Evolutionary conservation across 306 rosid species (phyloP), one percentile per base, ranked within the genome.

Genomic region (Lupinus albus): DNA sequence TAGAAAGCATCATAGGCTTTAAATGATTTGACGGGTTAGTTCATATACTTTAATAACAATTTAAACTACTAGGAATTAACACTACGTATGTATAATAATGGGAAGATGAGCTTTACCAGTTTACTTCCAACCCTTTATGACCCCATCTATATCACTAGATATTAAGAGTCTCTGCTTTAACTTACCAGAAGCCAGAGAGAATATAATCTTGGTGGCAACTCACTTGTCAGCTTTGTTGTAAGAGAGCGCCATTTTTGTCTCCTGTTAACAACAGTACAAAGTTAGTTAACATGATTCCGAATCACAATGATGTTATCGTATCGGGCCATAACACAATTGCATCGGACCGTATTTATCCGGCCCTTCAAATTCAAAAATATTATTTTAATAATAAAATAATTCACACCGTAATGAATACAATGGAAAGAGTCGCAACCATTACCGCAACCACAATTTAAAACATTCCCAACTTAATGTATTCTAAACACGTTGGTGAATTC

Each of bases 41-140:
- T 75, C 64, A 67, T 60, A 78, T 32, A 35, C 48, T 35, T 58
- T 36, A 70, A 82, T 52, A 76, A 84, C 88, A 80, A 71, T 73
- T 77, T 53, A 71, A 77, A 79, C 70, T 73, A 81, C 77, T 67
- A 64, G 17, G 36, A 61, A 61, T 13, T 56, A 75, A 13, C 20
- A 51, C 85, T 79, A 75, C 71, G 54, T 78, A 83, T 84, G 77
- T 85, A 87, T 91, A 87, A 49, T 18, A 70, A 44, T 38, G 33
- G 62, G 50, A 17, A 10, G 50, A 52, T 53, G 45, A 63, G 65
- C 71, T 45, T 0, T 13, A 73, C 68, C 57, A 71, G 32, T 72
- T 84, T 77, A 91, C 87, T 85, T 93, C 98, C 97, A 93, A 71
- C 89, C 97, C 84, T 93, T 93, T 80, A 93, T 77, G 44, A 91